A percentile compares a stretch with the other conserved stretches of the same genome.
Conservation (phyloP, 169 alveolate genomes). For the Plasmodium ovale region DNA sequence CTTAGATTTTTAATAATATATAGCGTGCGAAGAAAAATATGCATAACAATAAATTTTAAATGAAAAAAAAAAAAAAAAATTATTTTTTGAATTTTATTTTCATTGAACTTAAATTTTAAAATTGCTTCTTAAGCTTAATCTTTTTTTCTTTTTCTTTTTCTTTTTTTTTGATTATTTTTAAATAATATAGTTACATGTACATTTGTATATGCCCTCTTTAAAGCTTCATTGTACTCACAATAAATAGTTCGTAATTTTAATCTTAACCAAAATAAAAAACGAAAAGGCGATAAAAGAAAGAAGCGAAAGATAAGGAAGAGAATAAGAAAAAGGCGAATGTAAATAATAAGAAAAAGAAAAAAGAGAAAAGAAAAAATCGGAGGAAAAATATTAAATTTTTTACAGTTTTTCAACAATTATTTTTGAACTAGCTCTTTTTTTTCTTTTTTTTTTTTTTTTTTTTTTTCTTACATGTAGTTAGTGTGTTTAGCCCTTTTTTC, state of each 20-base stretch:
- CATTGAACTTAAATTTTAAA: no score
- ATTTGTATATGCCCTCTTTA: conserved; percentile 1
- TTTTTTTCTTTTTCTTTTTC: no score
- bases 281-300: no score
- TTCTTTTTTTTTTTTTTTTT: conserved; percentile 32
- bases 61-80: background rate
- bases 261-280: no score
- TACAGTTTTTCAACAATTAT: conserved; percentile 12
- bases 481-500: conserved; percentile 16
- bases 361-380: background rate
- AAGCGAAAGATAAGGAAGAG: no score
- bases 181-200: background rate
- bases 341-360: no score
- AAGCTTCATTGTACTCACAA: conserved; percentile 22
- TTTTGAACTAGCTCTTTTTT: conserved; percentile 41
- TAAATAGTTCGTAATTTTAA: conserved; percentile 38
- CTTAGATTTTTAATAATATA: background rate
- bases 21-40: background rate
- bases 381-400: background rate
- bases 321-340: no score
- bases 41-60: background rate
- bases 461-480: background rate
- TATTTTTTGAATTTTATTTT: background rate
- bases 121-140: no score
- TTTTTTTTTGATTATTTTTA: background rate